Base-by-base conservation (phyloP, 2,329 filamentous ascomycete species). In the Sporothrix euskadiensis region DNA sequence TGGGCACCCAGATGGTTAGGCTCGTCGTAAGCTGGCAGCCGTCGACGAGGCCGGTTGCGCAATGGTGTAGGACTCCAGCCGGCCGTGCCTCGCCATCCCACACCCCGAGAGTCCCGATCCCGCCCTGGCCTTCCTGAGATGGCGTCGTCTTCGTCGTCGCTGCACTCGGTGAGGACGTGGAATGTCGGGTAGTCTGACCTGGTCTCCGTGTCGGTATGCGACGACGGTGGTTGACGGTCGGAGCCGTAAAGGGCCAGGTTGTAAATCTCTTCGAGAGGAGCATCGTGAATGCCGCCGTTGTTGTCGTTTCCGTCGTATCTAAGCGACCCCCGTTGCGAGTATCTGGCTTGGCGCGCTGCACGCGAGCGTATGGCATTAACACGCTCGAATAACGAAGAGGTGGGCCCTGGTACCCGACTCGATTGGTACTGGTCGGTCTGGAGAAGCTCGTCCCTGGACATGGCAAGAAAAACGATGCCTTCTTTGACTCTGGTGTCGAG, bases 391-490 rank as follows among this genome's bases (percentile, higher is more conserved):
- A 69, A 52, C 10, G 65, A 63, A 8, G 70, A 65, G 16, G 73
- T 70, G 8, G 41, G 10, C 14, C 49, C 16, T 5, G 49, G 57
- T 4, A 22, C 6, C 0, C 35, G 22, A 6, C 49, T 44, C 12
- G 74, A 72, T 76, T 93, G 89, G 80, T 95, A 95, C 74, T 90
- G 87, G 7, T 91, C 88, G 12, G 93, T 96, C 73, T 91, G 87
- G 26, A 85, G 88, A 59, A 96, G 84, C 74, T 96, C 91, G 77
- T 97, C 90, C 52, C 90, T 88, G 56, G 90, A 88, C 94, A 98
- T 97, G 63, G 93, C 89, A 39, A 98, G 87, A 79, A 98, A 98
- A 0, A 98, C 88, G 87, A 98, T 91, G 61, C 96, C 95, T 86
- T 97, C 92, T 81, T 95, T 91, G 71, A 97, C 91, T 71, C 93